Conservation (phyloP, 1,284 basidiomycete genomes). For the Cryptococcus sp. region DNA sequence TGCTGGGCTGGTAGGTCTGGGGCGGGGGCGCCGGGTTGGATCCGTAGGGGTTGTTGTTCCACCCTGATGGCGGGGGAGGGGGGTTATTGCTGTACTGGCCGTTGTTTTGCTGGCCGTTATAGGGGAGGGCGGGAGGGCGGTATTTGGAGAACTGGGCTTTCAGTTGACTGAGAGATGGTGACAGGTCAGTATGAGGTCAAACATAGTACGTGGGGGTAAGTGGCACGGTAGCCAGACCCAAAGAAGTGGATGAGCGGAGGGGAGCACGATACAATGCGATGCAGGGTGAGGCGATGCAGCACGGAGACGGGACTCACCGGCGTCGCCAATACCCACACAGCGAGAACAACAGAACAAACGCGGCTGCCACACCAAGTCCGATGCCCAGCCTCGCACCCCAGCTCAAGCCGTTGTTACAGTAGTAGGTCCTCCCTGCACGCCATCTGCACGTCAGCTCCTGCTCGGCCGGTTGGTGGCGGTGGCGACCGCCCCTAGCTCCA, state of each 20-base stretch:
- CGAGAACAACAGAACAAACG: constrained; percentile 32
- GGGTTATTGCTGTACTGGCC: constrained; percentile 34
- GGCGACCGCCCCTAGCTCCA: background rate
- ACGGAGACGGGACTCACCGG: constrained; percentile 29
- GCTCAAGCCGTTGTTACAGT: constrained; percentile 31
- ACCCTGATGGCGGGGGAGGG: constrained; percentile 23
- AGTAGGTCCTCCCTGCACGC: constrained; percentile 20
- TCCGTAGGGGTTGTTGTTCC: constrained; percentile 16
- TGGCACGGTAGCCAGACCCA: background rate
- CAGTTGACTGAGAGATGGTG: constrained; percentile 17
- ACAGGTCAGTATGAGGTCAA: background rate
- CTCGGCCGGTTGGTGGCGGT: background rate
- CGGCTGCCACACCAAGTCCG: constrained; percentile 42
- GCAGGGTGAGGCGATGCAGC: background rate
- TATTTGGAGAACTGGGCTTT: constrained; percentile 30
- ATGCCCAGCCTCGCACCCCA: constrained; percentile 45
- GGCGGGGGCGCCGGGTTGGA: constrained; percentile 24
- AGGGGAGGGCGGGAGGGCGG: constrained; percentile 34
- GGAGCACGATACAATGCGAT: background rate
- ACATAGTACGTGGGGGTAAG: constrained; percentile 5
- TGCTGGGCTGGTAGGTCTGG: constrained; percentile 40
- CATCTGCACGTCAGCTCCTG: background rate
- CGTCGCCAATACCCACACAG: constrained; percentile 35
- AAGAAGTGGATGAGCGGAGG: background rate
- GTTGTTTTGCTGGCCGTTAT: constrained; percentile 17